These are phyloP conservation scores for Pseudogymnoascus sp. DNA, from an alignment of 2,329 filamentous ascomycete species.

Conservation along the genomic window DNA sequence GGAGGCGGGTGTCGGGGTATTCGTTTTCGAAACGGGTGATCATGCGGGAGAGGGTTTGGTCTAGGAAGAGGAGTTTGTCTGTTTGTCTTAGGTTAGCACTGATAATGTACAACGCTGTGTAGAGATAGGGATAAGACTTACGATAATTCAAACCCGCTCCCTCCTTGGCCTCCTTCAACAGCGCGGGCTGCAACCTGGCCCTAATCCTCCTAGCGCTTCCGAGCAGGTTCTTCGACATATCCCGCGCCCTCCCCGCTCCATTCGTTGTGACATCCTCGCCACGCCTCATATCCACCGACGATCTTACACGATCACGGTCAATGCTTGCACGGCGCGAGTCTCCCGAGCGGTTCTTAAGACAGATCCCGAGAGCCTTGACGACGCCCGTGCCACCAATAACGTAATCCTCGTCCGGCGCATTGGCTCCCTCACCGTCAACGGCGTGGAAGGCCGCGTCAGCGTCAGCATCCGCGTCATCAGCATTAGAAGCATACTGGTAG, in stretches of 20 bases:
- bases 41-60: conserved; percentile 79
- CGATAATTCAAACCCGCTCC: conserved; percentile 71
- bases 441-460: conserved; percentile 37
- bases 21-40: conserved; percentile 95
- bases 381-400: conserved; percentile 93
- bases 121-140: conserved; percentile 36
- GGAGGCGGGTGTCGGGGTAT: conserved; percentile 72
- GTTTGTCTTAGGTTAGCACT: conserved; percentile 22
- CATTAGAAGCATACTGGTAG: conserved; percentile 30
- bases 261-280: conserved; percentile 35
- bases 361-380: conserved; percentile 87
- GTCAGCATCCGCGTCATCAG: conserved; percentile 33
- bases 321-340: conserved; percentile 42
- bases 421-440: conserved; percentile 52
- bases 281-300: conserved; percentile 44
- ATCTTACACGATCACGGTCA: conserved; percentile 21
- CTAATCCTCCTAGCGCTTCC: conserved; percentile 84
- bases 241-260: conserved; percentile 61
- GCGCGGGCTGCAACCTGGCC: conserved; percentile 69
- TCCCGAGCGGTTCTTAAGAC: conserved; percentile 69
- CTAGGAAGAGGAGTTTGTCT: conserved; percentile 77
- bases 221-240: conserved; percentile 87
- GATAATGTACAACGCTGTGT: too few relatives aligned
- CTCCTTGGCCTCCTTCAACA: conserved; percentile 63
- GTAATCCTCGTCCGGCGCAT: conserved; percentile 83